Percentiles rank a stretch among this genome's conserved stretches.
Conservation (phyloP, 2,329 filamentous ascomycete species). For the Botrytis porri region DNA sequence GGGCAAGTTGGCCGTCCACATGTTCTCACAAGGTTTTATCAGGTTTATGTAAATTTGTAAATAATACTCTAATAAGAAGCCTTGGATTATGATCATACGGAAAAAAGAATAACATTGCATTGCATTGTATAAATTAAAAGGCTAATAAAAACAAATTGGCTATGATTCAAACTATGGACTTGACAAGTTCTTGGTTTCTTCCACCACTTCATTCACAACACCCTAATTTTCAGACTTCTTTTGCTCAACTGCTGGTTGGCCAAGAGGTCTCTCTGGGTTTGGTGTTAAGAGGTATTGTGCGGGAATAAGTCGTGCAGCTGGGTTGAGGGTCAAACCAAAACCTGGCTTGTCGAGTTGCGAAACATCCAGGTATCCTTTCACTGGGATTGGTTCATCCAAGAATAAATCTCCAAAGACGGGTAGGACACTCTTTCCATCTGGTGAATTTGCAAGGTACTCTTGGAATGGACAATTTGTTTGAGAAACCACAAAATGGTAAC, state of each 20-base stretch:
- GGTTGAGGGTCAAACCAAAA: conserved; percentile 85
- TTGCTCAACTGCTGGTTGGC: conserved; percentile 28
- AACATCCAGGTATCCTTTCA: conserved; percentile 75
- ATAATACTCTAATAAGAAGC: not conserved
- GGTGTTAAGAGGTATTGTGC: conserved; percentile 71
- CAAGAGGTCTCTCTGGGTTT: conserved; percentile 50
- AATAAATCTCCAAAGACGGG: conserved; percentile 93
- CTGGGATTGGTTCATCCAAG: conserved; percentile 83
- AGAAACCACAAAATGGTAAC: conserved; percentile 93
- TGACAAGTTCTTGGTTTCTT: conserved; percentile 30
- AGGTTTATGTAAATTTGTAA: not conserved
- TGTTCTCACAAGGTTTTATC: not conserved
- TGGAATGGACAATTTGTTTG: conserved; percentile 94
- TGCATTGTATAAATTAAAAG: not conserved
- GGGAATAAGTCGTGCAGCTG: conserved; percentile 70
- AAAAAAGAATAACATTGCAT: not conserved
- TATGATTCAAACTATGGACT: conserved; percentile 22
- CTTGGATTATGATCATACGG: not conserved
- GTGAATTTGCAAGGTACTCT: conserved; percentile 90
- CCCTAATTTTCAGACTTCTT: conserved; percentile 34
- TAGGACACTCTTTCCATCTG: conserved; percentile 83
- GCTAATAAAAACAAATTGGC: conserved; percentile 14
- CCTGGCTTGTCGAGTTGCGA: conserved; percentile 82
- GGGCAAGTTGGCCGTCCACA: conserved; percentile 8
- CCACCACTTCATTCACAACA: conserved; percentile 38